Percentiles rank a stretch among this genome's conserved stretches.
These are phyloP conservation scores for Xylariaceae sp. DNA, from an alignment of 2,329 filamentous ascomycete genomes.

Conservation along the genomic window DNA sequence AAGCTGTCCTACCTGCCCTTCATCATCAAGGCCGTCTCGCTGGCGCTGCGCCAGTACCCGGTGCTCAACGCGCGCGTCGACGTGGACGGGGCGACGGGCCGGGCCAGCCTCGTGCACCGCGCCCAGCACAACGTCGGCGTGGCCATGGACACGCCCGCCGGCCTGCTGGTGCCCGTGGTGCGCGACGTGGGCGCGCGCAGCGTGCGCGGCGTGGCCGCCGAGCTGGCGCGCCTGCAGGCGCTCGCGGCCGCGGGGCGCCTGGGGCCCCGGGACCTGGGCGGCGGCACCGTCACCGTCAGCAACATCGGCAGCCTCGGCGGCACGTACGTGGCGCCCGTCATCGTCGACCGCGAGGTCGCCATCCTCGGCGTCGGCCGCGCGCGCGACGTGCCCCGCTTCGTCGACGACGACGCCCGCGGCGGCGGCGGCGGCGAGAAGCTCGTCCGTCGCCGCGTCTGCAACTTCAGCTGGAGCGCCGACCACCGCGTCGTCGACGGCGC, in stretches of 20 bases:
- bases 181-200: constrained; percentile 72
- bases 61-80: constrained; percentile 84
- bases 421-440: no score
- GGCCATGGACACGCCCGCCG: constrained; percentile 86
- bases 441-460: constrained; percentile 70
- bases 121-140: constrained; percentile 90
- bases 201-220: constrained; percentile 68
- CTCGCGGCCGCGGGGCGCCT: constrained; percentile 72
- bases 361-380: constrained; percentile 85
- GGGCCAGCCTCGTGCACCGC: constrained; percentile 70
- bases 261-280: constrained; percentile 64
- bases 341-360: constrained; percentile 83
- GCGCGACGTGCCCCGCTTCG: constrained; percentile 74
- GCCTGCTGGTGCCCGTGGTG: constrained; percentile 86
- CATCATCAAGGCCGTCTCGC: constrained; percentile 88
- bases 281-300: constrained; percentile 89
- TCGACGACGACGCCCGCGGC: constrained; percentile 37
- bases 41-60: constrained; percentile 74
- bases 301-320: constrained; percentile 96
- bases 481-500: constrained; percentile 92
- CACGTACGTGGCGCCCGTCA: constrained; percentile 83
- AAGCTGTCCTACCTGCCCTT: constrained; percentile 90
- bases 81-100: constrained; percentile 42
- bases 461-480: constrained; percentile 95
- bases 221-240: constrained; percentile 65